Conservation (phyloP, 257 asterid species). For the Buddleja alternifolia region DNA sequence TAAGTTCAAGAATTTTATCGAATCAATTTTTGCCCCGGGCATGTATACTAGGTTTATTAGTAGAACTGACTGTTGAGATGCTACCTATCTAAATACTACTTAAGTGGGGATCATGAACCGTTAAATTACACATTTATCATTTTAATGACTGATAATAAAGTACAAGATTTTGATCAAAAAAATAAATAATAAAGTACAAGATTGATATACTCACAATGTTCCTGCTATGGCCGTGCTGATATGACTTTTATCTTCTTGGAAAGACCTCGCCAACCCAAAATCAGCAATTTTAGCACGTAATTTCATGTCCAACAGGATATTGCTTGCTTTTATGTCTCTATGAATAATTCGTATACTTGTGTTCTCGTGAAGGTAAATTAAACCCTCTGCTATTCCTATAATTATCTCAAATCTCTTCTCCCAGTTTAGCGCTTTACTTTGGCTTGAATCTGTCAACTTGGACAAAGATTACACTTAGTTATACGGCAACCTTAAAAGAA, state of each 20-base stretch:
- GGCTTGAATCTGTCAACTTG: constrained; percentile 53
- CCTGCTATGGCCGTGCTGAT: constrained; percentile 85
- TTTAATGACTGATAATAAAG: too few species aligned
- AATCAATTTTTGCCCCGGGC: not conserved
- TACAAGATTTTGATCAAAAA: too few species aligned
- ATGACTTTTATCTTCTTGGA: constrained; percentile 75
- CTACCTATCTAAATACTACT: too few species aligned
- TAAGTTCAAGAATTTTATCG: constrained; percentile 2
- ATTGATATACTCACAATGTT: constrained; percentile 57
- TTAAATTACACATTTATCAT: too few species aligned
- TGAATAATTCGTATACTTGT: constrained; percentile 66
- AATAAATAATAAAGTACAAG: not conserved
- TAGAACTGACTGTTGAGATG: too few species aligned
- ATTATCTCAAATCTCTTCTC: constrained; percentile 66
- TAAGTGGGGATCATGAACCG: too few species aligned
- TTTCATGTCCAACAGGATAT: constrained; percentile 65
- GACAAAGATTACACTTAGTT: constrained; percentile 10
- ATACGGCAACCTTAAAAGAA: not conserved
- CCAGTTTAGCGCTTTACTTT: constrained; percentile 68
- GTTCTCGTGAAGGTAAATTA: constrained; percentile 83
- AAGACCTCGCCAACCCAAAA: constrained; percentile 80
- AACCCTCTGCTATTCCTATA: constrained; percentile 75
- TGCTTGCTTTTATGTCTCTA: constrained; percentile 81
- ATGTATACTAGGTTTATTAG: too few species aligned
- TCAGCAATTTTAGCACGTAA: constrained; percentile 75